Conservation (phyloP, 345 rosid species). For the Odontarrhena argentea region DNA sequence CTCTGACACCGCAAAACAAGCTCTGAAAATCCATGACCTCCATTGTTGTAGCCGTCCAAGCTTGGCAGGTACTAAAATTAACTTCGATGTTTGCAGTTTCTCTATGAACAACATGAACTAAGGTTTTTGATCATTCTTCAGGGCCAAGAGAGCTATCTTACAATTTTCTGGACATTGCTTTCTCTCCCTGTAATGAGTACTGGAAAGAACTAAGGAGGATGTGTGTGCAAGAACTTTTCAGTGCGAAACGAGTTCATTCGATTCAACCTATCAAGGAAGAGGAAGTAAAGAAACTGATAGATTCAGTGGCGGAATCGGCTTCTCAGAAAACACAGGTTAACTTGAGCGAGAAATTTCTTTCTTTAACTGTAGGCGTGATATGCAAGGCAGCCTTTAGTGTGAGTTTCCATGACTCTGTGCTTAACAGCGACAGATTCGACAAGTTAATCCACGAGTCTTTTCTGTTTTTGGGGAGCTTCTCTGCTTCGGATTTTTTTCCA, state of each 20-base stretch:
- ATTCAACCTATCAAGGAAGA: conserved; percentile 46
- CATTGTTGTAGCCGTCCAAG: conserved; percentile 38
- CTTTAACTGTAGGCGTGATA: conserved; percentile 37
- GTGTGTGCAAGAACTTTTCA: conserved; percentile 47
- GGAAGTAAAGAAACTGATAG: conserved; percentile 46
- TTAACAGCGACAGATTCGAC: conserved; percentile 36
- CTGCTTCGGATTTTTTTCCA: conserved; percentile 50
- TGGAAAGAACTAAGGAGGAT: conserved; percentile 54
- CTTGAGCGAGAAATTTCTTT: conserved; percentile 35
- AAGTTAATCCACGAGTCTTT: conserved; percentile 40
- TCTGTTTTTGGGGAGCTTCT: conserved; percentile 43
- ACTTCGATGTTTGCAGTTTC: not conserved
- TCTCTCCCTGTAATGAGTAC: conserved; percentile 45
- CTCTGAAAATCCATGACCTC: conserved; percentile 25
- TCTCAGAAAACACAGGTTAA: conserved; percentile 28
- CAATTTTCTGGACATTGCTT: conserved; percentile 49
- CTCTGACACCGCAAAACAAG: conserved; percentile 35
- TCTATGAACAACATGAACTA: too few relatives aligned
- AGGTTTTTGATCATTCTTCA: not conserved
- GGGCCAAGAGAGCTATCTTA: conserved; percentile 50
- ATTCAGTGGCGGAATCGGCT: conserved; percentile 32
- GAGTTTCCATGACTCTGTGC: conserved; percentile 41
- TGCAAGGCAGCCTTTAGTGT: conserved; percentile 53
- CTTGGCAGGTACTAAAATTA: conserved; percentile 14
- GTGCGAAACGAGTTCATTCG: conserved; percentile 36